Conservation (phyloP, 148 eudicot genomes). For the Rhododendron ferrugineum region DNA sequence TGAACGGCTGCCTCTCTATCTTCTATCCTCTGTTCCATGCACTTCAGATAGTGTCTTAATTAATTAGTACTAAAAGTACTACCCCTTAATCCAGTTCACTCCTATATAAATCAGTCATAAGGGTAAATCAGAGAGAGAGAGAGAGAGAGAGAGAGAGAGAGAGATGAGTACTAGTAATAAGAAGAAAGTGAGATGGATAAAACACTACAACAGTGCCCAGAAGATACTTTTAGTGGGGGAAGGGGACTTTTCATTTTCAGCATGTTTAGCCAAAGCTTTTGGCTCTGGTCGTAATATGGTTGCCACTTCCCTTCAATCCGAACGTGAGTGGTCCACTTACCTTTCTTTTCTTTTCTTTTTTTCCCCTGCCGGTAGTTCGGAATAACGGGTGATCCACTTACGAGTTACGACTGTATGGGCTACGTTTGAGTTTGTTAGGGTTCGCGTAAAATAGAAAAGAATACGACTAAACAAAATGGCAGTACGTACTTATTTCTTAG, state of each 20-base stretch:
- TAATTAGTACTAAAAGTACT: neutral
- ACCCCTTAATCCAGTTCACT: neutral
- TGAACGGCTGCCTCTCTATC: neutral
- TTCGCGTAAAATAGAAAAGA: neutral
- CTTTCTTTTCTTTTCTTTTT: no score
- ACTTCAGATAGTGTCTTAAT: neutral
- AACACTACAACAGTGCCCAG: conserved; percentile 29
- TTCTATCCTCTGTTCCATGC: neutral
- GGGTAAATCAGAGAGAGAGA: neutral
- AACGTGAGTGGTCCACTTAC: conserved; percentile 9
- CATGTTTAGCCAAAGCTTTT: conserved; percentile 29
- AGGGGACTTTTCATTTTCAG: conserved; percentile 44
- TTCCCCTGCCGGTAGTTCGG: no score
- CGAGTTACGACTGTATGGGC: neutral
- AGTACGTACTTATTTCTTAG: no score
- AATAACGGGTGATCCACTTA: no score
- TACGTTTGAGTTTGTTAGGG: neutral
- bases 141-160: neutral
- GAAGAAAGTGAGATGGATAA: conserved; percentile 15
- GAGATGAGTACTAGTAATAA: neutral
- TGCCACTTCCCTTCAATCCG: conserved; percentile 33
- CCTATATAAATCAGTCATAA: neutral
- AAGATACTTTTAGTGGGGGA: conserved; percentile 40
- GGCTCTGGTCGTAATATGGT: conserved; percentile 28
- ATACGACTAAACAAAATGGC: no score